Evolutionary conservation across 2,329 filamentous ascomycete species (phyloP).

Genomic region (Penicillium frequentans): DNA sequence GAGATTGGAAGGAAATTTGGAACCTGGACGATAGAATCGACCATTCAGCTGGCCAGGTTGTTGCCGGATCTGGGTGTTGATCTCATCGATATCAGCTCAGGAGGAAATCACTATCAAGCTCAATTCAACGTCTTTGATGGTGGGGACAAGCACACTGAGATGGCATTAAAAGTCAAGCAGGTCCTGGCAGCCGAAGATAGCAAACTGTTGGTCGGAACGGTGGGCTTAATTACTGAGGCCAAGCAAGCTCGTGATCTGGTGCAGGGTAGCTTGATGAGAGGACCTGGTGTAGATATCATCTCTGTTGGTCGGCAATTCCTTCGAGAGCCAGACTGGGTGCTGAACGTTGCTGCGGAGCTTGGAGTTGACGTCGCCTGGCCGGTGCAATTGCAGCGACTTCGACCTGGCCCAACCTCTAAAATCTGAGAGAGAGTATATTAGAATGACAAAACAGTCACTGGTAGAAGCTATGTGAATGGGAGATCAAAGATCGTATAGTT

Average conservation of each 20-base stretch:
- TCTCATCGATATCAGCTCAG: not conserved
- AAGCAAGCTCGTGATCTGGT: not conserved
- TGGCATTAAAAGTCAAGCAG: not conserved
- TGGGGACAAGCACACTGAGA: not conserved
- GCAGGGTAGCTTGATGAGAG: not conserved
- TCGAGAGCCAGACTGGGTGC: not conserved
- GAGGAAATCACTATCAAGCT: not conserved
- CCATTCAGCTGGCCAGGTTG: not conserved
- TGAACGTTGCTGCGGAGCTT: not conserved
- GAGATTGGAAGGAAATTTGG: slow-evolving; percentile 48
- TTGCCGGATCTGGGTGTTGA: not conserved
- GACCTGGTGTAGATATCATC: not conserved
- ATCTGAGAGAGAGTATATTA: not conserved
- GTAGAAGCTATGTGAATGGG: not conserved
- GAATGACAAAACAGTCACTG: not conserved
- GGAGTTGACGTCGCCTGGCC: not conserved
- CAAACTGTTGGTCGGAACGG: not conserved
- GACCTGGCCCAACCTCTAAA: not conserved
- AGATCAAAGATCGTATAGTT: not conserved
- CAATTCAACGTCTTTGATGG: not conserved
- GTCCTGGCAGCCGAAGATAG: not conserved
- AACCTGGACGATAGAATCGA: not conserved
- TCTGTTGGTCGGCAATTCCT: not conserved
- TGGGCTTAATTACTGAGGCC: not conserved
- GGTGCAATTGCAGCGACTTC: not conserved